Conservation (phyloP, 441 rosid genomes). For the Gossypium gossypioides region DNA sequence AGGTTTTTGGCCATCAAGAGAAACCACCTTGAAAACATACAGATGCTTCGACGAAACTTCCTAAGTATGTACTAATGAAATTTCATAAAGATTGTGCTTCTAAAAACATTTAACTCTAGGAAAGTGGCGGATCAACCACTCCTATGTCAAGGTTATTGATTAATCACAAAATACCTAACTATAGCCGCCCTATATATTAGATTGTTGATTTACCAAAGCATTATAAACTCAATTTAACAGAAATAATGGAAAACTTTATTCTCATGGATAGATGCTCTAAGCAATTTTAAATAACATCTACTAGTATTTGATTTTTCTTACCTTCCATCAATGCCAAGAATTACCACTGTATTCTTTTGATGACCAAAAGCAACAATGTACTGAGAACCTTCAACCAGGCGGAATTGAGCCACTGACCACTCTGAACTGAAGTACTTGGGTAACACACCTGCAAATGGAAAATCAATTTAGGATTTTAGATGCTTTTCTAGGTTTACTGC, state of each 20-base stretch:
- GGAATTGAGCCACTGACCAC: conserved; percentile 92
- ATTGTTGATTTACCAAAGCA: not conserved
- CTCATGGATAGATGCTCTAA: not conserved
- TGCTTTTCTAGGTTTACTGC: not conserved
- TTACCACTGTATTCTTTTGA: conserved; percentile 70
- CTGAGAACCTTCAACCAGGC: conserved; percentile 67
- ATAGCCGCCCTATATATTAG: not conserved
- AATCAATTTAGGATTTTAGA: not conserved
- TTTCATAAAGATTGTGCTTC: not conserved
- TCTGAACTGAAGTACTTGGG: conserved; percentile 94
- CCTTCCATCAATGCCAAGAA: conserved; percentile 96
- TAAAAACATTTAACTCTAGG: not conserved
- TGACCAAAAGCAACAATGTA: conserved; percentile 89
- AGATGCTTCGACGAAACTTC: not conserved
- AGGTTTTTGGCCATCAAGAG: not conserved
- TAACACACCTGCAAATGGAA: conserved; percentile 53
- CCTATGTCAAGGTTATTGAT: not conserved
- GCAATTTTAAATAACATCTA: not conserved
- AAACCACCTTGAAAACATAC: not conserved
- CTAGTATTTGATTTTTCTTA: conserved; percentile 16
- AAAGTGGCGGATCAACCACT: not conserved
- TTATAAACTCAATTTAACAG: not conserved
- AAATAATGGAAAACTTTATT: not conserved
- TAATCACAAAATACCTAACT: not conserved
- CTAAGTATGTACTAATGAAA: not conserved